Evolutionary conservation across 164 flowering plant genomes (phyloP).

Genomic region (Vitis amurensis): DNA sequence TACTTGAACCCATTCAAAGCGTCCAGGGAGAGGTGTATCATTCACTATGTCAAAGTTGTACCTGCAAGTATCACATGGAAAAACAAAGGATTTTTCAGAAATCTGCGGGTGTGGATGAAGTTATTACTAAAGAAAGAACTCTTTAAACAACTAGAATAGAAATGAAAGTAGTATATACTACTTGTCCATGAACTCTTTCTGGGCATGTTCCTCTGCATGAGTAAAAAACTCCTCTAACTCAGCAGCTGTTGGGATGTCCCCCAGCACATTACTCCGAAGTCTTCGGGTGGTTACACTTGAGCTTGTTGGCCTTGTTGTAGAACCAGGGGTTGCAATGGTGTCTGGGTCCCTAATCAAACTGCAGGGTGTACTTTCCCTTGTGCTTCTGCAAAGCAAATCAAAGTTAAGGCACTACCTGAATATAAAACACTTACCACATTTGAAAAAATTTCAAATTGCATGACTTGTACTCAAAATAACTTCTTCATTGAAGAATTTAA

Average conservation of each 20-base stretch:
- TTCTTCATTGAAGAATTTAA: too few species aligned
- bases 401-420: background rate
- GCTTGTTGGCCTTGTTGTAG: constrained; percentile 51
- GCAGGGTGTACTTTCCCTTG: constrained; percentile 85
- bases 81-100: background rate
- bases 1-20: constrained; percentile 75
- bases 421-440: too few species aligned
- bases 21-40: constrained; percentile 78
- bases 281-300: constrained; percentile 27
- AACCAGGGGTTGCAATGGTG: constrained; percentile 58
- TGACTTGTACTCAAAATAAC: too few species aligned
- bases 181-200: constrained; percentile 63
- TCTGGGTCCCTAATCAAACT: constrained; percentile 58
- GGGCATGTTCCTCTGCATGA: constrained; percentile 63
- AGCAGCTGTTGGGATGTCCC: constrained; percentile 50
- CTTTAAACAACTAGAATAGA: background rate
- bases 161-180: constrained; percentile 21
- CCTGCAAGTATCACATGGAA: constrained; percentile 40
- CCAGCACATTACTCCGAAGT: constrained; percentile 25
- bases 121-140: background rate
- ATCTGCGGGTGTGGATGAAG: background rate
- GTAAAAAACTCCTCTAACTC: constrained; percentile 91
- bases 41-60: constrained; percentile 78
- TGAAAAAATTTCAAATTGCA: too few species aligned
- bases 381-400: constrained; percentile 44